Evolutionary conservation across 1,284 basidiomycete genomes (phyloP), one percentile per base, ranked within the genome.

Genomic region (Malassezia brasiliensis): DNA sequence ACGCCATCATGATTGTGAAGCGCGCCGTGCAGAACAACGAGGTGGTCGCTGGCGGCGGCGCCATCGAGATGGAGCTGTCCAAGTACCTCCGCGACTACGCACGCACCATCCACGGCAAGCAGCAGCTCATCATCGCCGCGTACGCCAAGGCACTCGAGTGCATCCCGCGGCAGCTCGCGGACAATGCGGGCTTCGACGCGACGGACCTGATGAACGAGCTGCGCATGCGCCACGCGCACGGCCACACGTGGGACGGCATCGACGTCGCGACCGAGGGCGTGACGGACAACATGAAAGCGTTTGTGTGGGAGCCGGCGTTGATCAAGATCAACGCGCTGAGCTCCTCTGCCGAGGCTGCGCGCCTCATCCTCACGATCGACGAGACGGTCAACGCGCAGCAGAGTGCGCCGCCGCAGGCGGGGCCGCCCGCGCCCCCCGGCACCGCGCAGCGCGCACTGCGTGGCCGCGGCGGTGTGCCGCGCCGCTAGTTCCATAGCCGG

Each of bases 1-100:
- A 99, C 74, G 91, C 93, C 3, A 93, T 98, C 74, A 98, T 98
- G 93, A 91, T 99, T 32, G 94, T 99, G 46, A 94, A 94, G 78
- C 82, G 94, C 41, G 91, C 94, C 8, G 86, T 99, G 68, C 87
- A 87, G 76, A 96, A 91, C 76, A 89, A 88, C 56, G 85, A 90
- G 59, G 85, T 99, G 49, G 94, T 99, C 30, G 94, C 93, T 6
- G 94, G 94, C 49, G 94, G 94, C 61, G 94, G 94, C 62, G 94
- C 94, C 12, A 87, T 88, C 63, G 93, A 96, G 90, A 96, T 99
- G 93, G 93, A 96, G 68, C 80, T 98, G 31, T 96, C 90, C 41
- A 88, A 90, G 48, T 83, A 87, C 77, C 85, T 98, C 55, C 85
- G 94, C 63, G 86, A 87, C 66, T 81, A 93, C 72, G 88, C 90